A percentile compares a stretch with the other conserved stretches of the same genome.
phyloP scores from a whole-genome alignment of 1,139 yeast genomes.

The Geotrichum restrictum region DNA sequence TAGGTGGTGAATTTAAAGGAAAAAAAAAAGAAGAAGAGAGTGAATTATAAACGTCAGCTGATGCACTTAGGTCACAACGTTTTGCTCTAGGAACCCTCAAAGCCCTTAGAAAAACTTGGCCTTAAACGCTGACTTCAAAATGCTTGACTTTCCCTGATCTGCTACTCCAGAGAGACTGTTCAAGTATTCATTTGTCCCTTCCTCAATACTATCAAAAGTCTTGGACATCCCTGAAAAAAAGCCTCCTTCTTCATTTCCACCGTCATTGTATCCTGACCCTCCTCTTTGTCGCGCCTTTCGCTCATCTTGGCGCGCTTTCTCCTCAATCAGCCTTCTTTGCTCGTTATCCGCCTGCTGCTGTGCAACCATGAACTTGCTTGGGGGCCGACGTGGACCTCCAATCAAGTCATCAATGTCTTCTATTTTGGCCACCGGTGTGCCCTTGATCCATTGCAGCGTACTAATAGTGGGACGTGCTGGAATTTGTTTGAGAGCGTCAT shows the following conservation, averaged over 20 bases:
- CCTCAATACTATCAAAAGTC: slow-evolving; percentile 35
- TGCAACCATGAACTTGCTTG: slow-evolving; percentile 33
- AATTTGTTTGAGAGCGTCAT: slow-evolving; percentile 46
- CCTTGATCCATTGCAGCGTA: slow-evolving; percentile 84
- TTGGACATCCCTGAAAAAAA: slow-evolving; percentile 32
- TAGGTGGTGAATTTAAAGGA: neutral
- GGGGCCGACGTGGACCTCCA: slow-evolving; percentile 43
- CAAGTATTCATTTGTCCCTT: slow-evolving; percentile 35
- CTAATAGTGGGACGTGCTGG: slow-evolving; percentile 81
- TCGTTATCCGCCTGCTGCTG: slow-evolving; percentile 29
- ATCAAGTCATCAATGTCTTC: slow-evolving; percentile 50
- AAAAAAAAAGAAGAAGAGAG: neutral
- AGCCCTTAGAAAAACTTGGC: slow-evolving; percentile 31
- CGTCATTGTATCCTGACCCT: slow-evolving; percentile 21
- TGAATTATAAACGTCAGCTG: too few relatives aligned
- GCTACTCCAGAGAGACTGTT: slow-evolving; percentile 32
- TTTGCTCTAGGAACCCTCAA: too few relatives aligned
- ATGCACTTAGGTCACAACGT: too few relatives aligned
- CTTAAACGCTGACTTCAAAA: slow-evolving; percentile 33
- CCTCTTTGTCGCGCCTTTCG: slow-evolving; percentile 13
- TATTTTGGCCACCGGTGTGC: slow-evolving; percentile 56
- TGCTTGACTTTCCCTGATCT: slow-evolving; percentile 30
- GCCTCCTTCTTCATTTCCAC: slow-evolving; percentile 24
- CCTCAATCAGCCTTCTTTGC: slow-evolving; percentile 25
- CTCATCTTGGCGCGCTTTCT: slow-evolving; percentile 9